These are phyloP conservation scores for Sextonia rubra DNA, from an alignment of 164 flowering plant genomes.

Conservation along the genomic window DNA sequence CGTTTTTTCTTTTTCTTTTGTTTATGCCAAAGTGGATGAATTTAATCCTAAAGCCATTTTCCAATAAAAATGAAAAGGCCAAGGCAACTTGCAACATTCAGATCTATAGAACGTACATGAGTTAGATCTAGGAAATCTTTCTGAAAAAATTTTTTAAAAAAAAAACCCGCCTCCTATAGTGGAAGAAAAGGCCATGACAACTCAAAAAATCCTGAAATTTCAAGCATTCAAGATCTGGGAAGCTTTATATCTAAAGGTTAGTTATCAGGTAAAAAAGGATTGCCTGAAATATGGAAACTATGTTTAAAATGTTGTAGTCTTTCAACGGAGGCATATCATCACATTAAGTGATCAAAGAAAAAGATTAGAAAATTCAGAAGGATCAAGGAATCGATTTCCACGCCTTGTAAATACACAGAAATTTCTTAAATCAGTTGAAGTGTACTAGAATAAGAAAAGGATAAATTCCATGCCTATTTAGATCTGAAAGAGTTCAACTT, in stretches of 20 bases:
- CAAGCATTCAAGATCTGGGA: not conserved
- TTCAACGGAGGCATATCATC: not conserved
- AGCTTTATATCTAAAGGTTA: not conserved
- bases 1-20: too few relatives aligned
- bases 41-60: not conserved
- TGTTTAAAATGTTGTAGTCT: not conserved
- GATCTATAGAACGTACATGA: not conserved
- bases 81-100: not conserved
- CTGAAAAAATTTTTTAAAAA: too few relatives aligned
- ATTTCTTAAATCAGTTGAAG: not conserved
- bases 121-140: not conserved
- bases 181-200: not conserved
- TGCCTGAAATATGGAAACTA: not conserved
- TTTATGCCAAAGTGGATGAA: not conserved
- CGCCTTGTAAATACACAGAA: not conserved
- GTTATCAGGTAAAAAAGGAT: not conserved
- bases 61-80: not conserved
- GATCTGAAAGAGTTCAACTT: not conserved
- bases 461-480: not conserved
- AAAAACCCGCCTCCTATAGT: not conserved
- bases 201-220: not conserved
- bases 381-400: not conserved
- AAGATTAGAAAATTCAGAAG: not conserved
- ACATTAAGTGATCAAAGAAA: not conserved
- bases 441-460: not conserved